A percentile compares a stretch with the other conserved stretches of the same genome.
phyloP scores from a whole-genome alignment of 2,329 filamentous ascomycete genomes.

The Botrytis byssoidea region DNA sequence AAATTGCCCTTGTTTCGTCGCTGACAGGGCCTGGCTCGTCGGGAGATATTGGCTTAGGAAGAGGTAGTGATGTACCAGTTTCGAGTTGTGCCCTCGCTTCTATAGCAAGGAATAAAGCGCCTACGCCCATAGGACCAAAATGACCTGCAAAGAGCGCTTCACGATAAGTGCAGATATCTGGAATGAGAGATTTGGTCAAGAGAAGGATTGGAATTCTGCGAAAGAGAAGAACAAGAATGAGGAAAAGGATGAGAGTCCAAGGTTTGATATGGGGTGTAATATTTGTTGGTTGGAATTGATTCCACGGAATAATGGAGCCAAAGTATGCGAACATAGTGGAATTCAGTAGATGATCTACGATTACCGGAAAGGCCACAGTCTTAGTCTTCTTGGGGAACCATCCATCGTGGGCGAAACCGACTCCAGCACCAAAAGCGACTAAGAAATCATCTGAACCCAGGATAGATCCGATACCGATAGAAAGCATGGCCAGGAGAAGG shows the following conservation, averaged over 20 bases:
- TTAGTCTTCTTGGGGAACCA: constrained; percentile 50
- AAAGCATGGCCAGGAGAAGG: constrained; percentile 52
- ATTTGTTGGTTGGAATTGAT: constrained; percentile 41
- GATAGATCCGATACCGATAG: constrained; percentile 50
- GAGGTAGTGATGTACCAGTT: constrained; percentile 46
- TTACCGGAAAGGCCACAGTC: constrained; percentile 46
- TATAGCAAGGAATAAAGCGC: constrained; percentile 55
- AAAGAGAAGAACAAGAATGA: constrained; percentile 51
- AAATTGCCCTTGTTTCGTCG: constrained; percentile 42
- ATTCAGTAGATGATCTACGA: constrained; percentile 56
- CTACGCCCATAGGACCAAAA: constrained; percentile 58
- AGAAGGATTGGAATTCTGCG: constrained; percentile 53
- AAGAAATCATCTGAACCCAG: constrained; percentile 56
- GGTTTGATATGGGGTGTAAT: constrained; percentile 44
- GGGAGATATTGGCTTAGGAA: constrained; percentile 44
- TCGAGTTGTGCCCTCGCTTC: constrained; percentile 54
- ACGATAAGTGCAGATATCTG: constrained; percentile 48
- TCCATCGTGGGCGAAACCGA: constrained; percentile 53
- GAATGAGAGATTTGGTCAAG: constrained; percentile 47
- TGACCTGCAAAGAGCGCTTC: constrained; percentile 56
- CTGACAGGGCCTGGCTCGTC: constrained; percentile 34
- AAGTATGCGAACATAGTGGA: constrained; percentile 56
- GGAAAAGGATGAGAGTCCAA: constrained; percentile 45
- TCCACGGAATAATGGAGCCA: constrained; percentile 54
- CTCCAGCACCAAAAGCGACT: constrained; percentile 54